A percentile compares a stretch with the other conserved stretches of the same genome.
These are phyloP conservation scores for Aspergillus flavus DNA, from an alignment of 2,329 filamentous ascomycete genomes.

Conservation along the genomic window DNA sequence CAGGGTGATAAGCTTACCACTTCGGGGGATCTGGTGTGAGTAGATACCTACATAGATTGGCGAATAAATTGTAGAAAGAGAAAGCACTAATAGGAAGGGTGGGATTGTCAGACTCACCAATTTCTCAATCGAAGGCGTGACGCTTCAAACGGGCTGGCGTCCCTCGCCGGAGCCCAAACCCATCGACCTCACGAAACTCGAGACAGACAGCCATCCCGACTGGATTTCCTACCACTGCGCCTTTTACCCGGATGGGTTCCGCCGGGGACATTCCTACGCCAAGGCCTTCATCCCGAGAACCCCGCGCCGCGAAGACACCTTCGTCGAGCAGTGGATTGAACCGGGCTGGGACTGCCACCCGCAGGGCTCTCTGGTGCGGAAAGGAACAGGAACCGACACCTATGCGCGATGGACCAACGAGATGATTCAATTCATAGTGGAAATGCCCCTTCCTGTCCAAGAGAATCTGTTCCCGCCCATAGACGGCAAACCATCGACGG, in stretches of 20 bases:
- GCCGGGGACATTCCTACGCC: not conserved
- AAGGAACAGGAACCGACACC: not conserved
- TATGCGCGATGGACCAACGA: not conserved
- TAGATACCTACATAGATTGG: not conserved
- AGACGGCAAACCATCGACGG: too few relatives aligned
- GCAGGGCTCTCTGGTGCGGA: not conserved
- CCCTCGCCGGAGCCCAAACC: not conserved
- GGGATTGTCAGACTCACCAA: not conserved
- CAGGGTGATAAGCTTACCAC: not conserved
- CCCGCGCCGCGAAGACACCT: not conserved
- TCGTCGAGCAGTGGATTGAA: constrained; percentile 3
- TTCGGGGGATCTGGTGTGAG: not conserved
- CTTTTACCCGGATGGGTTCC: constrained; percentile 2
- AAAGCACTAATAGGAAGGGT: not conserved
- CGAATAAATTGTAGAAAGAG: too few relatives aligned
- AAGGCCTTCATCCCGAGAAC: not conserved
- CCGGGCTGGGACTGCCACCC: constrained; percentile 7
- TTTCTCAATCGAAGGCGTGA: not conserved
- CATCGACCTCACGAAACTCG: not conserved
- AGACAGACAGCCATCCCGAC: not conserved
- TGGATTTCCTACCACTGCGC: constrained; percentile 6
- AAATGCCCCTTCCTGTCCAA: not conserved
- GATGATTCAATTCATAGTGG: constrained; percentile 3
- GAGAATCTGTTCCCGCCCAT: not conserved
- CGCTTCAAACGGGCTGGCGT: constrained; percentile 1